phyloP scores from a whole-genome alignment of 805 yeast genomes.

The Ogataea degrootiae region DNA sequence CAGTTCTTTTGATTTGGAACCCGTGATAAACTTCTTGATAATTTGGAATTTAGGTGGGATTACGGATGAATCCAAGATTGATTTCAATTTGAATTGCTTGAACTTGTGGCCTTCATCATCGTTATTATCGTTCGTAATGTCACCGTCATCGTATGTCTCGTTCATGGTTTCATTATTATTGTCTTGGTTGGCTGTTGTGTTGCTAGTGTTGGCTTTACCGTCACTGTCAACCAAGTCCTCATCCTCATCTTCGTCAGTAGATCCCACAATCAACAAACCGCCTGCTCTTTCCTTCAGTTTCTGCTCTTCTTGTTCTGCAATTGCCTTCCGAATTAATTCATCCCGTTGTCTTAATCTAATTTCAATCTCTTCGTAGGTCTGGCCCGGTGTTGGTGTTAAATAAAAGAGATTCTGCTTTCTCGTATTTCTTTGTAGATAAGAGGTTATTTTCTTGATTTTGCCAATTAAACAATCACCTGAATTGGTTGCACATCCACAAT shows the following conservation, averaged over 20 bases:
- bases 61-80: slow-evolving; percentile 12
- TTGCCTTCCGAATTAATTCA: slow-evolving; percentile 8
- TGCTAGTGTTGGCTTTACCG: slow-evolving; percentile 1
- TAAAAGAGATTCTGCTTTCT: slow-evolving; percentile 39
- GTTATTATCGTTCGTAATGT: not conserved
- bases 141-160: no score
- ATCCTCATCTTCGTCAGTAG: slow-evolving; percentile 1
- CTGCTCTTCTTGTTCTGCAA: slow-evolving; percentile 2
- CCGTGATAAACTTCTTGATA: slow-evolving; percentile 14
- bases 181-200: not conserved
- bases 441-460: slow-evolving; percentile 58
- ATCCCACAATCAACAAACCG: not conserved
- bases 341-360: slow-evolving; percentile 26
- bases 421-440: slow-evolving; percentile 54
- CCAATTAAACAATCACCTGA: slow-evolving; percentile 51
- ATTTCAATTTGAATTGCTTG: slow-evolving; percentile 5
- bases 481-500: slow-evolving; percentile 56
- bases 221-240: not conserved
- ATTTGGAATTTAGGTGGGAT: slow-evolving; percentile 21
- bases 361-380: slow-evolving; percentile 29
- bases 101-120: slow-evolving; percentile 11
- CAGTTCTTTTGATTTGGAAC: not conserved
- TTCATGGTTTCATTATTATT: not conserved
- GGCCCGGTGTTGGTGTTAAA: slow-evolving; percentile 25
- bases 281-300: not conserved